Conservation (phyloP, 768 basidiomycete species). For the Tylopilus balloui region DNA sequence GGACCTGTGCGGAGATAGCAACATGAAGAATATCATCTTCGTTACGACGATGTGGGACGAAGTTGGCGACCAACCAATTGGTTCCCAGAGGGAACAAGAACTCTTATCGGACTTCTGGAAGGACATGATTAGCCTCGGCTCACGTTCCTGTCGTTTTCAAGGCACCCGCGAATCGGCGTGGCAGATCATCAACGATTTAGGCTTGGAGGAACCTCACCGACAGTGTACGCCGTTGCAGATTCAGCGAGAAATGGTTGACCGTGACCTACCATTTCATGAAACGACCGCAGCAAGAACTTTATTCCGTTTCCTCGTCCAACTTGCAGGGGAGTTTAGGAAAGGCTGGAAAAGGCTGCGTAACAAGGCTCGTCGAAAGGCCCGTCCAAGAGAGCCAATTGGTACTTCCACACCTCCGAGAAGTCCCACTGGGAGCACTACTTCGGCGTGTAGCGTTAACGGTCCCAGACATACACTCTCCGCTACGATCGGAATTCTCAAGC, state of each 20-base stretch:
- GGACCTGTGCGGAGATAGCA: constrained; percentile 8
- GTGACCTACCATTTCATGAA: constrained; percentile 1
- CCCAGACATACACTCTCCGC: background rate
- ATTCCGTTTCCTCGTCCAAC: constrained; percentile 1
- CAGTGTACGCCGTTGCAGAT: constrained; percentile 7
- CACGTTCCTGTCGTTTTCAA: constrained; percentile 8
- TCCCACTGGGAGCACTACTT: background rate
- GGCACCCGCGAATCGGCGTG: constrained; percentile 13
- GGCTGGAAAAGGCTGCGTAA: constrained; percentile 4
- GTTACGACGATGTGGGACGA: constrained; percentile 23
- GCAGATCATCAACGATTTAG: constrained; percentile 5
- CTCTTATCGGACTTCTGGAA: constrained; percentile 13
- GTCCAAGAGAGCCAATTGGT: background rate
- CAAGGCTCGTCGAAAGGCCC: background rate
- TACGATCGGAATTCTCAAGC: constrained; percentile 6
- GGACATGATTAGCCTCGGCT: constrained; percentile 12
- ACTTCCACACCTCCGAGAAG: background rate
- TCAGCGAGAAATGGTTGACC: constrained; percentile 18
- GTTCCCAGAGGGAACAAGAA: constrained; percentile 9
- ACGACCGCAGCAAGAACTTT: constrained; percentile 18
- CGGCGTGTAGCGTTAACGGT: constrained; percentile 2
- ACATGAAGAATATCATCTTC: constrained; percentile 14
- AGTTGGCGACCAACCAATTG: background rate
- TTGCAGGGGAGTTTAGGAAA: constrained; percentile 3
- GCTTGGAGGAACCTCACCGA: background rate